Conservation (phyloP, 2,329 filamentous ascomycete genomes). For the Tricladium varicosporioides region DNA sequence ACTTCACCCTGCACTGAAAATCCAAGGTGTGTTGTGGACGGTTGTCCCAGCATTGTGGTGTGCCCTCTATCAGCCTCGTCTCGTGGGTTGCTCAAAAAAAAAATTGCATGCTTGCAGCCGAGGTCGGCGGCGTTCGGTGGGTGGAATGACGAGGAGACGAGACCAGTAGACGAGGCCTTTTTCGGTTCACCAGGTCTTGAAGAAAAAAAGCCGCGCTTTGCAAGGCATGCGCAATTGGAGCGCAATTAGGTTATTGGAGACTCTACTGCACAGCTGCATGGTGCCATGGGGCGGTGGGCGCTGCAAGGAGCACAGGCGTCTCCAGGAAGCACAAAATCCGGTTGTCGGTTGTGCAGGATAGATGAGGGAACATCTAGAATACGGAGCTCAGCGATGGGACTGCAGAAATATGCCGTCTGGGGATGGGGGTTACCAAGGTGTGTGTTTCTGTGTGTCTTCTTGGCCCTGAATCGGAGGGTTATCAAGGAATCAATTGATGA, state of each 20-base stretch:
- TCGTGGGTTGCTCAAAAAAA: not conserved
- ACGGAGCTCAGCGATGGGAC: not conserved
- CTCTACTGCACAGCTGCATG: not conserved
- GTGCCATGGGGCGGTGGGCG: not conserved
- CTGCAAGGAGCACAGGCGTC: not conserved
- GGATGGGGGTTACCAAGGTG: too few species aligned
- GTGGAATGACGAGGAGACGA: not conserved
- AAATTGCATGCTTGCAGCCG: not conserved
- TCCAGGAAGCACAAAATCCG: not conserved
- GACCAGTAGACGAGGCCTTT: not conserved
- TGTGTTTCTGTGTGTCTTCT: too few species aligned
- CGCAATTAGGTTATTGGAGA: not conserved
- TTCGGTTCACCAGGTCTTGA: not conserved
- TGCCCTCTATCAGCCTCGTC: not conserved
- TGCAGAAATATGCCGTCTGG: too few species aligned
- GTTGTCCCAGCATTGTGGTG: not conserved
- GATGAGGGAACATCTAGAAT: not conserved
- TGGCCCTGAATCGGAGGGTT: too few species aligned
- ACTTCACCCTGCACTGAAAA: not conserved
- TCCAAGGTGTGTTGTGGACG: too few species aligned
- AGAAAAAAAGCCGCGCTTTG: not conserved
- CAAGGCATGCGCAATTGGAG: too few species aligned
- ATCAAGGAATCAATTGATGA: too few species aligned
- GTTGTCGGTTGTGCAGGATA: not conserved
- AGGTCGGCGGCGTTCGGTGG: not conserved